Percentiles rank a stretch among this genome's conserved stretches.
Evolutionary conservation across 441 rosid species (phyloP).

Genomic region (Pelargonium australe): DNA sequence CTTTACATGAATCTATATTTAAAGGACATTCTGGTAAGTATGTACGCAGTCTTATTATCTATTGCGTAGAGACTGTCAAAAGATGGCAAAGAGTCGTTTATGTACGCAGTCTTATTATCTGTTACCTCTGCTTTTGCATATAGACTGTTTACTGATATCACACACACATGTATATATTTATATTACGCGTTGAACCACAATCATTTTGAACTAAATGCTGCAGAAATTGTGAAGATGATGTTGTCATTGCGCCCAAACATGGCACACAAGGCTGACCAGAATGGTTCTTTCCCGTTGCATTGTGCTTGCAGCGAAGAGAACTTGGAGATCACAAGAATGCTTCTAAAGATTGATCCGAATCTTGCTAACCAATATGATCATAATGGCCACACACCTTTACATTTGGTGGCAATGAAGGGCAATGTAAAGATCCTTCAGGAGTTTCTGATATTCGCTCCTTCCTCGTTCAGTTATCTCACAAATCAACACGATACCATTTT

Average conservation of each 20-base stretch:
- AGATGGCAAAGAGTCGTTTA: no score
- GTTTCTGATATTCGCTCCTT: conserved; percentile 21
- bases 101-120: no score
- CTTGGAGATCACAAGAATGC: conserved; percentile 20
- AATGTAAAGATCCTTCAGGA: conserved; percentile 12
- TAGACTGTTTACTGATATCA: no score
- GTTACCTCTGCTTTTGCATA: no score
- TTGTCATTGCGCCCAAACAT: conserved; percentile 17
- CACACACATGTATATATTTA: no score
- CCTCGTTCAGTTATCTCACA: conserved; percentile 18
- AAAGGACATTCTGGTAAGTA: no score
- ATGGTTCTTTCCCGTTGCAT: conserved; percentile 26
- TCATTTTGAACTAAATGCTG: not conserved
- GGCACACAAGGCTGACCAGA: conserved; percentile 18
- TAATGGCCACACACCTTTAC: conserved; percentile 28
- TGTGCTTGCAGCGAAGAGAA: conserved; percentile 18
- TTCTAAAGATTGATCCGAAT: conserved; percentile 12
- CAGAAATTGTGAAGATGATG: conserved; percentile 22
- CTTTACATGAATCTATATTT: no score
- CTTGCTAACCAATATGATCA: conserved; percentile 12
- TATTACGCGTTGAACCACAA: not conserved
- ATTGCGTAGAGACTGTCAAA: no score
- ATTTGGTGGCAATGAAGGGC: conserved; percentile 30
- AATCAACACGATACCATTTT: conserved; percentile 17
- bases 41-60: no score